Evolutionary conservation across 108 stramenopile genomes (phyloP), one percentile per base, ranked within the genome.

Genomic region (Fragilaria crotonensis): DNA sequence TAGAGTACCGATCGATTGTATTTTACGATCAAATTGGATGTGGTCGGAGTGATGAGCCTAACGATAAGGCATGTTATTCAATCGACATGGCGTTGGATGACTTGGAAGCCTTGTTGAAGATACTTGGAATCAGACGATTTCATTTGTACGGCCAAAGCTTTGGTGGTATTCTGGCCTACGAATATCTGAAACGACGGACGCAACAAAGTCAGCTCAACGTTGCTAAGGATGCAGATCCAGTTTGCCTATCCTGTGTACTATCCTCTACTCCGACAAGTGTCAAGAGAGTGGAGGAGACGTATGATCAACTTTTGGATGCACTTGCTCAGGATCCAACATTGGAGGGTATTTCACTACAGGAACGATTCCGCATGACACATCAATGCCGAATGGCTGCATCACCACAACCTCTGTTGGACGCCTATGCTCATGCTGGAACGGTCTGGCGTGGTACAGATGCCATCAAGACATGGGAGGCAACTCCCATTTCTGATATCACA

Each of bases 21-120:
- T 85, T 76, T 41, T 79, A 71, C 56, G 84, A 85, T 77, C 84
- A 85, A 63, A 27, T 85, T 18, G 84, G 84, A 20, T 85, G 84
- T 65, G 84, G 84, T 23, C 55, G 54, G 48, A 66, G 63, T 1
- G 59, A 66, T 26, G 63, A 68, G 56, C 83, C 84, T 0, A 55
- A 62, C 11, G 72, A 73, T 55, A 14, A 7, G 7, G 36, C 7
- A 41, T 7, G 33, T 4, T 84, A 84, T 56, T 78, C 77, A 2
- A 70, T 79, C 31, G 53, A 57, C n/a, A 33, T 53, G 26, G 58
- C 77, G 14, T 62, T 81, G 3, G 27, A 68, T 20, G 83, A 84
- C 49, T 48, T 84, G 52, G 50, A 73, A n/a, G 53, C 49, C n/a
- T 26, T 84, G 23, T 51, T 78, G 9, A 66, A 81, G 33, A 58